Percentiles rank a stretch among this genome's conserved stretches.
phyloP scores from a whole-genome alignment of 192 early-diverging fungal species.

The Rhizophagus clarus region DNA sequence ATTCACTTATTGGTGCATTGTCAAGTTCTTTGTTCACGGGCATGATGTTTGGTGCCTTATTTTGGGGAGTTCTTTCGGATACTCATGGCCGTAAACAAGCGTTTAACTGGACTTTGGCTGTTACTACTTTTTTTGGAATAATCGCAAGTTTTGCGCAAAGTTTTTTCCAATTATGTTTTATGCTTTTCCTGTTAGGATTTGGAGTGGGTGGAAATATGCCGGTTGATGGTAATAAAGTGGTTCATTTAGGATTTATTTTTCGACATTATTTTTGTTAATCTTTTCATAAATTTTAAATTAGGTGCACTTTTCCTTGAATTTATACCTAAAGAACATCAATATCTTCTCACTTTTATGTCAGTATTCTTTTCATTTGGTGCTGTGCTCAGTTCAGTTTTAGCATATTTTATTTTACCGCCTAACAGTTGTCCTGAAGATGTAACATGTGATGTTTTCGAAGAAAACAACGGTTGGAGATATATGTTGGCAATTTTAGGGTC shows the following conservation, averaged over 20 bases:
- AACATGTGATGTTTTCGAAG: constrained; percentile 55
- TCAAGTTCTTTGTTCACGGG: constrained; percentile 75
- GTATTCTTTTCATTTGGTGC: constrained; percentile 85
- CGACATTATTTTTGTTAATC: background rate
- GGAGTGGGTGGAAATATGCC: constrained; percentile 75
- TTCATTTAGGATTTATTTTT: background rate
- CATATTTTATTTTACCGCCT: constrained; percentile 65
- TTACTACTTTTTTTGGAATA: constrained; percentile 72
- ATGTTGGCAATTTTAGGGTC: constrained; percentile 64
- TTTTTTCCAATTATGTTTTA: constrained; percentile 63
- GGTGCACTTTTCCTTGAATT: constrained; percentile 87
- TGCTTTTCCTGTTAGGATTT: constrained; percentile 70
- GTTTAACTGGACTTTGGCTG: constrained; percentile 74
- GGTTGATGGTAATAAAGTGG: constrained; percentile 49
- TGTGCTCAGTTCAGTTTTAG: constrained; percentile 67
- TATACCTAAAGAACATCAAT: constrained; percentile 74
- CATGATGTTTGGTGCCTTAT: constrained; percentile 79
- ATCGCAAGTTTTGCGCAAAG: constrained; percentile 66
- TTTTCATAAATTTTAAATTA: constrained; percentile 25
- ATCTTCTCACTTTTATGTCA: constrained; percentile 81
- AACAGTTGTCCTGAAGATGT: constrained; percentile 63
- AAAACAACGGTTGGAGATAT: constrained; percentile 81
- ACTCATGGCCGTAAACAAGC: constrained; percentile 71
- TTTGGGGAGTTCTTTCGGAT: constrained; percentile 82
- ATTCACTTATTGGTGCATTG: constrained; percentile 66